These are phyloP conservation scores for Physcia stellaris DNA, from an alignment of 495 filamentous ascomycete species.

Conservation along the genomic window DNA sequence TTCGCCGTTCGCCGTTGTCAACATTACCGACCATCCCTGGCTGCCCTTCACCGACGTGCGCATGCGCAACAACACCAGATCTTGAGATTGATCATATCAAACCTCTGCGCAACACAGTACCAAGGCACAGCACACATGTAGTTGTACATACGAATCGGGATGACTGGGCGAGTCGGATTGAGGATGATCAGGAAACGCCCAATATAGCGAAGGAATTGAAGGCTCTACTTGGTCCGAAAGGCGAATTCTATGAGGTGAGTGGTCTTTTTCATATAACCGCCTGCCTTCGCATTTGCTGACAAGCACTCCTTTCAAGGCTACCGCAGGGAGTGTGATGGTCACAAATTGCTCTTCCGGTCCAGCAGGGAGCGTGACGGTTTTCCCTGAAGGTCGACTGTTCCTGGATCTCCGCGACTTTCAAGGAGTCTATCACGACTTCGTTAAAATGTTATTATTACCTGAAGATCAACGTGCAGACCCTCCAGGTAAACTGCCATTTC, in stretches of 20 bases:
- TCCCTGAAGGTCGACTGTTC: no score
- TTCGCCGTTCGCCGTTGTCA: no score
- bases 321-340: no score
- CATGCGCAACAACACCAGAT: background rate
- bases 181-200: constrained; percentile 42
- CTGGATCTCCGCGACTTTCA: no score
- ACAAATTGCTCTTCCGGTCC: no score
- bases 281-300: no score
- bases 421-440: no score
- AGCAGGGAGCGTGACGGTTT: no score
- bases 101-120: constrained; percentile 59
- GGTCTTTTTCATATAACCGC: constrained; percentile 9
- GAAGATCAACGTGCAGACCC: no score
- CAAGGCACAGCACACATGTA: constrained; percentile 68
- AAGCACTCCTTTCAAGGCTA: no score
- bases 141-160: constrained; percentile 64
- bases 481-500: no score
- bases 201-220: constrained; percentile 62
- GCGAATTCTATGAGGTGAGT: constrained; percentile 58
- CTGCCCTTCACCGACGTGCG: background rate
- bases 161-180: constrained; percentile 65
- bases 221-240: constrained; percentile 47
- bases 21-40: background rate
- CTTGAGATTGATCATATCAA: constrained; percentile 56
- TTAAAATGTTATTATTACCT: no score